Conservation (phyloP, 768 basidiomycete species). For the Grammothele lineata region DNA sequence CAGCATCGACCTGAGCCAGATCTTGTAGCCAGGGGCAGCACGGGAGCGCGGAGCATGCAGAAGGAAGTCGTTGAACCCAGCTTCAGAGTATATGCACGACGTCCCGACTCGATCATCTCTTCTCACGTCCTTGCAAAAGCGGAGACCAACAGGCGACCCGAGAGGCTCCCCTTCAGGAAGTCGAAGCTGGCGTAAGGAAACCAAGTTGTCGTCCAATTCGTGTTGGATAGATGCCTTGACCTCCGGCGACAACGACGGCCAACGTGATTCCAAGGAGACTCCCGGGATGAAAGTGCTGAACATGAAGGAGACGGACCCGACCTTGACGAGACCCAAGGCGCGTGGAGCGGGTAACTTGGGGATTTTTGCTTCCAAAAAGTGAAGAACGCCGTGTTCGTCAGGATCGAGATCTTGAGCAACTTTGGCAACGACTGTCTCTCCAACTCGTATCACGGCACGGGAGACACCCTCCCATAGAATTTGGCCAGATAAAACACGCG, state of each 20-base stretch:
- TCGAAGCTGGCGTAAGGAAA: slow-evolving; percentile 1
- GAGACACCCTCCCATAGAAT: slow-evolving; percentile 4
- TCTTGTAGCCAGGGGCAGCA: slow-evolving; percentile 2
- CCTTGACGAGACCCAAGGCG: slow-evolving; percentile 1
- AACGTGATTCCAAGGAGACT: slow-evolving; percentile 14
- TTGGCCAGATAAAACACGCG: neutral
- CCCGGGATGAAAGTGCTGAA: slow-evolving; percentile 16
- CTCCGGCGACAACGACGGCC: slow-evolving; percentile 6
- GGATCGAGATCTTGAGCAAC: slow-evolving; percentile 6
- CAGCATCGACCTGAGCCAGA: slow-evolving; percentile 11
- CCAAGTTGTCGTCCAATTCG: slow-evolving; percentile 1
- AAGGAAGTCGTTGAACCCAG: slow-evolving; percentile 17
- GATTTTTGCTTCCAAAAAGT: slow-evolving; percentile 5
- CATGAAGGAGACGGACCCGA: slow-evolving; percentile 3
- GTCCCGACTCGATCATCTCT: slow-evolving; percentile 5
- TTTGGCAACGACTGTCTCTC: slow-evolving; percentile 12
- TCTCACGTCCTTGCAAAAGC: slow-evolving; percentile 11
- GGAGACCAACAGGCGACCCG: slow-evolving; percentile 5
- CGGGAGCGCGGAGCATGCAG: neutral
- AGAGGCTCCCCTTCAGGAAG: slow-evolving; percentile 1
- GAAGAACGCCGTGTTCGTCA: slow-evolving; percentile 12
- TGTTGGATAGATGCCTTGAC: slow-evolving; percentile 6
- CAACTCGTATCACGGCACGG: slow-evolving; percentile 10
- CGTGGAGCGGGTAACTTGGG: slow-evolving; percentile 1
- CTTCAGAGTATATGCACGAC: slow-evolving; percentile 5